Evolutionary conservation across 2,329 filamentous ascomycete species (phyloP).

Genomic region (Penicillium occitanis): DNA sequence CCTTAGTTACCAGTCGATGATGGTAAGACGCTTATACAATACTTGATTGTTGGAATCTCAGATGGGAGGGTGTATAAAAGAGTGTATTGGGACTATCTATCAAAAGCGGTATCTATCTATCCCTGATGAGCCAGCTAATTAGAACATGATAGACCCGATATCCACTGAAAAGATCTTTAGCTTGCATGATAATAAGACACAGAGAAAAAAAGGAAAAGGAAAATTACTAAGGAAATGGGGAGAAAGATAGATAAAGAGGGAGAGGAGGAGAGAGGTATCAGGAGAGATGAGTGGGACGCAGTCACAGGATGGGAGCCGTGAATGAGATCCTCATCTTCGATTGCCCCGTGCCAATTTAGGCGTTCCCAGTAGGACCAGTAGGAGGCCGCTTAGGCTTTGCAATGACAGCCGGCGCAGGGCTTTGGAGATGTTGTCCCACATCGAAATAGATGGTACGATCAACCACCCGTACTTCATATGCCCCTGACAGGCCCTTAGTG

Average conservation of each 20-base stretch:
- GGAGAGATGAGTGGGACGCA: background rate
- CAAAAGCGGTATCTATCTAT: background rate
- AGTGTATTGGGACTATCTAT: background rate
- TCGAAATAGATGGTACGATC: background rate
- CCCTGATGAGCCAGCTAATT: background rate
- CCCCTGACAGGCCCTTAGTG: background rate
- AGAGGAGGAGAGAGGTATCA: background rate
- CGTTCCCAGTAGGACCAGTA: background rate
- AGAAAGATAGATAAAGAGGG: background rate
- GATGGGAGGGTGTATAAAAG: background rate
- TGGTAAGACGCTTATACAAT: too few species aligned
- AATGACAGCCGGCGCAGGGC: background rate
- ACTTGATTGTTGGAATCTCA: background rate
- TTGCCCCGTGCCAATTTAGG: background rate
- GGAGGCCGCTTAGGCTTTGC: background rate
- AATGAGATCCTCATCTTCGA: background rate
- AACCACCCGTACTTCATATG: background rate
- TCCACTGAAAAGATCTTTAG: background rate
- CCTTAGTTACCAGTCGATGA: too few species aligned
- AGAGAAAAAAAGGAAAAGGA: background rate
- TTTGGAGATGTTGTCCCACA: background rate
- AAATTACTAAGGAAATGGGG: background rate
- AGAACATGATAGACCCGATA: background rate
- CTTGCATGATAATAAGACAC: background rate
- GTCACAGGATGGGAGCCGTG: background rate